These are phyloP conservation scores for Trametes gibbosa DNA, from an alignment of 768 basidiomycete genomes.

Conservation along the genomic window DNA sequence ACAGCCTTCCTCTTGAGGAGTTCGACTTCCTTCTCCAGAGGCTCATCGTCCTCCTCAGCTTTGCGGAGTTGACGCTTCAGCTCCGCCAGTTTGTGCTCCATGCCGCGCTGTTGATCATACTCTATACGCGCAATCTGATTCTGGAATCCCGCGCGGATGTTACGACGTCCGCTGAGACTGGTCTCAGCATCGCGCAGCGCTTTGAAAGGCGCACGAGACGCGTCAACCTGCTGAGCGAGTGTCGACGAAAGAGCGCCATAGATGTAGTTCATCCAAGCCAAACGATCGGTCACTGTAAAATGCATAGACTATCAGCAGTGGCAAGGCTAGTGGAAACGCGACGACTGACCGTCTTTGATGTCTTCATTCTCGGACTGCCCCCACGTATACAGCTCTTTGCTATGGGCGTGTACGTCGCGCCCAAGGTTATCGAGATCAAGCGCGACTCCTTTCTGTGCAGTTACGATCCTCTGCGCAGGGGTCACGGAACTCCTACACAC, in stretches of 20 bases:
- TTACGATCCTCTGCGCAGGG: slow-evolving; percentile 77
- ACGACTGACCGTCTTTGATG: slow-evolving; percentile 65
- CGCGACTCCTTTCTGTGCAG: slow-evolving; percentile 71
- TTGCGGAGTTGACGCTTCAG: slow-evolving; percentile 67
- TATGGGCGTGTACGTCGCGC: slow-evolving; percentile 65
- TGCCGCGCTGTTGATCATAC: slow-evolving; percentile 59
- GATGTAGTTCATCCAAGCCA: slow-evolving; percentile 80
- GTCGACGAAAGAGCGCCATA: slow-evolving; percentile 63
- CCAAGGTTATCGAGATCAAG: slow-evolving; percentile 69
- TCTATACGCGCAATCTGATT: slow-evolving; percentile 64
- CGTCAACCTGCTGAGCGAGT: slow-evolving; percentile 60
- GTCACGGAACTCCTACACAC: slow-evolving; percentile 44
- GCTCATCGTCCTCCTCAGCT: slow-evolving; percentile 60
- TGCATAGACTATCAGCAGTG: slow-evolving; percentile 10
- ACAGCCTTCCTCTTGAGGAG: slow-evolving; percentile 74
- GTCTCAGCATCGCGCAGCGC: slow-evolving; percentile 69
- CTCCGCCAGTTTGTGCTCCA: slow-evolving; percentile 67
- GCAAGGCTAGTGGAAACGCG: not conserved
- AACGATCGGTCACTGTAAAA: slow-evolving; percentile 65
- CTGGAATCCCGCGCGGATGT: slow-evolving; percentile 53
- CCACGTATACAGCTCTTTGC: slow-evolving; percentile 86
- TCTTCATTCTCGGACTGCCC: slow-evolving; percentile 70
- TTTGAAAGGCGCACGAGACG: slow-evolving; percentile 66
- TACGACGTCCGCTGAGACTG: slow-evolving; percentile 57
- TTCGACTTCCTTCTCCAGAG: slow-evolving; percentile 67